Conservation (phyloP, 305 asterid genomes). For the Solanum aculeatissimum region DNA sequence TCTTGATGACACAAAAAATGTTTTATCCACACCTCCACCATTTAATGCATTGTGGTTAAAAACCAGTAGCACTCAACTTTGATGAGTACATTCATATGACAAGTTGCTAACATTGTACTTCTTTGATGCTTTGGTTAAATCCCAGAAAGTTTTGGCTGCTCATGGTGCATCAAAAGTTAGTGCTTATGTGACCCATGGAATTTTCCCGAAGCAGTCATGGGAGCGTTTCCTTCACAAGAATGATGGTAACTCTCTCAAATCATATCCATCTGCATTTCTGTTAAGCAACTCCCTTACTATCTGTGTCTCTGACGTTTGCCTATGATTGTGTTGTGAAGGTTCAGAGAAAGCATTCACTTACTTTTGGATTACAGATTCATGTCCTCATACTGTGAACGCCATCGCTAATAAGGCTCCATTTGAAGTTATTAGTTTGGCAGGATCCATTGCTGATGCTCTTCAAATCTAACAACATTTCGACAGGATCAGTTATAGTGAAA, state of each 20-base stretch:
- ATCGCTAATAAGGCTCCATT: conserved; percentile 60
- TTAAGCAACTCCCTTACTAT: background rate
- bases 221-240: conserved; percentile 76
- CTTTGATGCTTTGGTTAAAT: background rate
- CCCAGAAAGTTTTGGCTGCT: conserved; percentile 90
- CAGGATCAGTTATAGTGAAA: background rate
- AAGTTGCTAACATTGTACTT: background rate
- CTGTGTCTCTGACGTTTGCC: background rate
- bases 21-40: background rate
- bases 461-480: conserved; percentile 34
- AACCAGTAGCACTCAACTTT: background rate
- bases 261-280: background rate
- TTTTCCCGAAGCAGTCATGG: conserved; percentile 82
- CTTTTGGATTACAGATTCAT: conserved; percentile 95
- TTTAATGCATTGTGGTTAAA: background rate
- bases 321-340: conserved; percentile 4
- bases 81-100: background rate
- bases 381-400: conserved; percentile 70
- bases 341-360: conserved; percentile 55
- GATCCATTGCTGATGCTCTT: conserved; percentile 85
- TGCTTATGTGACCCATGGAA: conserved; percentile 93
- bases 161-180: conserved; percentile 97
- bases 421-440: conserved; percentile 85
- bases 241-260: conserved; percentile 28
- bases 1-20: background rate